Conservation (phyloP, 345 rosid species). For the Leavenworthia alabamica region DNA sequence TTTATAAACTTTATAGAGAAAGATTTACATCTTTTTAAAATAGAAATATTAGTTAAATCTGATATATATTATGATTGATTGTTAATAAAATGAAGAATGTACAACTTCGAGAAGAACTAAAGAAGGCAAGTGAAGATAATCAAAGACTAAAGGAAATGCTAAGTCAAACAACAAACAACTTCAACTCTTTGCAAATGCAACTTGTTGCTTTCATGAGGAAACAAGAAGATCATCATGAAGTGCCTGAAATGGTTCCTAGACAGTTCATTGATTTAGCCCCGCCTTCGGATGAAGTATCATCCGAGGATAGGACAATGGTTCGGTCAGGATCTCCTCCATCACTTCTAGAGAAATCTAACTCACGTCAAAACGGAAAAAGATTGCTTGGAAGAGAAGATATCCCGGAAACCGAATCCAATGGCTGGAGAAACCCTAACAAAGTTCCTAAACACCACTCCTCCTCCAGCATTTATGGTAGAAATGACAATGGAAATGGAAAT, state of each 20-base stretch:
- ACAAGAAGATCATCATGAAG: constrained; percentile 32
- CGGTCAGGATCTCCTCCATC: constrained; percentile 31
- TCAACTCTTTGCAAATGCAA: constrained; percentile 62
- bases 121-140: constrained; percentile 59
- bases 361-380: constrained; percentile 32
- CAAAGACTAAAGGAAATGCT: constrained; percentile 69
- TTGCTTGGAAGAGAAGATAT: constrained; percentile 50
- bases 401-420: constrained; percentile 55
- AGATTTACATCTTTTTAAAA: not conserved
- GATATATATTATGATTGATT: not conserved
- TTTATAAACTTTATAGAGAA: no score
- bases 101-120: constrained; percentile 62
- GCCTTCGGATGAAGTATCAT: constrained; percentile 58
- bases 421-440: constrained; percentile 60
- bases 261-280: no score
- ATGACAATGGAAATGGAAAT: constrained; percentile 7
- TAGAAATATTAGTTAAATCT: not conserved
- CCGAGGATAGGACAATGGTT: constrained; percentile 64
- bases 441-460: constrained; percentile 37
- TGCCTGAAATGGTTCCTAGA: no score
- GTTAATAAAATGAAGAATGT: constrained; percentile 28
- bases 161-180: constrained; percentile 57
- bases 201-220: constrained; percentile 57
- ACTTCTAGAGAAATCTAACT: constrained; percentile 27
- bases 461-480: not conserved